Evolutionary conservation across 495 filamentous ascomycete genomes (phyloP).

Genomic region (Trichodelitschia bisporula): DNA sequence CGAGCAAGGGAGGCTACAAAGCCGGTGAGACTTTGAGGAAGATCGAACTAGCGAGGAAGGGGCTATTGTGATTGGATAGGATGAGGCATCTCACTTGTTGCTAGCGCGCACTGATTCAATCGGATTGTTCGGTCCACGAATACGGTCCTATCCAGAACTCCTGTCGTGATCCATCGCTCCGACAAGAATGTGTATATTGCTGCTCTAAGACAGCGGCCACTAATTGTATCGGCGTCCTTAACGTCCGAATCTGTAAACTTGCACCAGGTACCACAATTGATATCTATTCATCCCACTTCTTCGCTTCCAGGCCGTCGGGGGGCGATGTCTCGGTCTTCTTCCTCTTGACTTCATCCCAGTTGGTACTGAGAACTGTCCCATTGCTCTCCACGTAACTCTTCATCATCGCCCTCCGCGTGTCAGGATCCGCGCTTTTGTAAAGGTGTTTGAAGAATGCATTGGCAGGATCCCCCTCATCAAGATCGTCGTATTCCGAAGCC

Average conservation of each 20-base stretch:
- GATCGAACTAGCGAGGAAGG: constrained; percentile 28
- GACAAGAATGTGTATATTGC: no score
- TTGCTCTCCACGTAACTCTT: constrained; percentile 90
- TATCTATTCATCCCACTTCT: constrained; percentile 21
- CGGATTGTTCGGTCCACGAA: no score
- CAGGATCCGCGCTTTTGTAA: constrained; percentile 52
- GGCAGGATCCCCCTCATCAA: constrained; percentile 41
- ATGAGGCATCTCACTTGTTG: no score
- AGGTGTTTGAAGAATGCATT: constrained; percentile 82
- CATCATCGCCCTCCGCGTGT: constrained; percentile 83
- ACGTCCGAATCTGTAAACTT: no score
- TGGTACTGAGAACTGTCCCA: constrained; percentile 79
- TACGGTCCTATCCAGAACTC: no score
- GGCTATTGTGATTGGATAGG: constrained; percentile 36
- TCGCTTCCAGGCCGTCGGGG: constrained; percentile 53
- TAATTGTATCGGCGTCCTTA: no score
- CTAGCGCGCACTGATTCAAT: no score
- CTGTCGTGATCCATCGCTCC: no score
- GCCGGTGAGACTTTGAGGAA: constrained; percentile 16
- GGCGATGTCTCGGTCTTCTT: constrained; percentile 47
- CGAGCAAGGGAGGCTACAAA: constrained; percentile 52
- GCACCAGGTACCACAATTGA: no score
- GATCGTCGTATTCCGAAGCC: constrained; percentile 29
- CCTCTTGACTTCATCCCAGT: constrained; percentile 65
- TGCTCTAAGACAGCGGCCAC: no score